phyloP scores from a whole-genome alignment of 345 rosid genomes.

The Rhodamnia argentea region DNA sequence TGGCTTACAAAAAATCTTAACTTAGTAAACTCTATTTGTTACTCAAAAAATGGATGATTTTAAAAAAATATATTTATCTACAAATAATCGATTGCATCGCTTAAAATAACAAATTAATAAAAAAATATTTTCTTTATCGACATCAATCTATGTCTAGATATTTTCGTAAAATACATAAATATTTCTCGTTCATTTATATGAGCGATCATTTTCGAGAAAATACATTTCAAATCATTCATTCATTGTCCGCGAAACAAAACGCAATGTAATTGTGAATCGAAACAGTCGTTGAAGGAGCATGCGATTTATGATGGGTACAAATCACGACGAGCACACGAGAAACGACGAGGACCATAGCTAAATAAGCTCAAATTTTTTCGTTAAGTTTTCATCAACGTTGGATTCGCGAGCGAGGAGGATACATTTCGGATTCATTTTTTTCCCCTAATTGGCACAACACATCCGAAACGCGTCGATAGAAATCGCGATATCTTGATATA shows the following conservation, averaged over 20 bases:
- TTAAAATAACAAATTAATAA: not conserved
- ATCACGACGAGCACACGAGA: not conserved
- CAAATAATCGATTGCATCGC: accelerated
- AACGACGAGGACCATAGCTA: not conserved
- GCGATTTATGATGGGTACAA: not conserved
- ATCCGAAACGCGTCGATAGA: not conserved
- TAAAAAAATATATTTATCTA: not conserved
- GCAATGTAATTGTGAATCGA: not conserved
- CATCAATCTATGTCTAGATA: not conserved
- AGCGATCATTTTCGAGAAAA: not conserved
- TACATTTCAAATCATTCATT: not conserved
- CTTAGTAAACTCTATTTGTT: accelerated
- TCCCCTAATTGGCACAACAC: not conserved
- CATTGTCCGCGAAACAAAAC: not conserved
- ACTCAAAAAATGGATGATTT: accelerated
- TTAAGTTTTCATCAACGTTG: not conserved
- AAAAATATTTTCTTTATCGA: not conserved
- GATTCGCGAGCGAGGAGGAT: not conserved
- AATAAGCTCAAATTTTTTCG: not conserved
- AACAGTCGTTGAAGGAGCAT: not conserved
- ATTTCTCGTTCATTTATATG: too few species aligned
- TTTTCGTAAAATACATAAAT: not conserved
- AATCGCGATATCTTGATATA: not conserved
- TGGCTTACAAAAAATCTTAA: not conserved
- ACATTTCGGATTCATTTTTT: not conserved